Evolutionary conservation across 106 monocot genomes (phyloP).

Genomic region (Platanthera guangdongensis): DNA sequence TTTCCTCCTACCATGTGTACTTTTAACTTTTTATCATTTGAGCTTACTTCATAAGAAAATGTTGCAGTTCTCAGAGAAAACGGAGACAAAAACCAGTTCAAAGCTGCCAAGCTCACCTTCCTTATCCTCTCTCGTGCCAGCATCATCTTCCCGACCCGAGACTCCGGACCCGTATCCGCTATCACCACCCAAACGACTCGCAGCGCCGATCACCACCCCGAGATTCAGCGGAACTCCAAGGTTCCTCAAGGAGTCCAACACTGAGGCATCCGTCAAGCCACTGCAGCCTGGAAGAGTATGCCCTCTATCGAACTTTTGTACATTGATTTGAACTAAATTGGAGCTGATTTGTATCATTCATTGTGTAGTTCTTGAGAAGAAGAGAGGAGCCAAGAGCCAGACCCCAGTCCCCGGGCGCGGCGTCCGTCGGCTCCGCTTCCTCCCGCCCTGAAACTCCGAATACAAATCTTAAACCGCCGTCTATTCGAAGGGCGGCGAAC

Average conservation of each 20-base stretch:
- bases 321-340: not conserved
- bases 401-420: not conserved
- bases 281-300: conserved; percentile 4
- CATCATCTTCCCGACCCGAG: not conserved
- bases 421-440: not conserved
- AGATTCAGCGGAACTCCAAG: not conserved
- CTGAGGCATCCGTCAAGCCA: not conserved
- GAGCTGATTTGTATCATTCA: not conserved
- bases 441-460: conserved; percentile 3
- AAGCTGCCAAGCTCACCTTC: not conserved
- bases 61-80: not conserved
- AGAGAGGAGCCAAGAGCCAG: not conserved
- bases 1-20: too few species aligned
- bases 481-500: not conserved
- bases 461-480: not conserved
- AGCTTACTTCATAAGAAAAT: not conserved
- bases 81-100: not conserved
- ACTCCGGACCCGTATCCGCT: not conserved
- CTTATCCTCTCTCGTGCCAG: not conserved
- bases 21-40: too few species aligned
- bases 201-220: not conserved
- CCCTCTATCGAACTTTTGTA: not conserved
- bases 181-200: not conserved
- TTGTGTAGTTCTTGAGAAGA: conserved; percentile 1
- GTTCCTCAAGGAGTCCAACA: not conserved